Evolutionary conservation across 2,329 filamentous ascomycete genomes (phyloP).

Genomic region (Epichloe sylvatica): DNA sequence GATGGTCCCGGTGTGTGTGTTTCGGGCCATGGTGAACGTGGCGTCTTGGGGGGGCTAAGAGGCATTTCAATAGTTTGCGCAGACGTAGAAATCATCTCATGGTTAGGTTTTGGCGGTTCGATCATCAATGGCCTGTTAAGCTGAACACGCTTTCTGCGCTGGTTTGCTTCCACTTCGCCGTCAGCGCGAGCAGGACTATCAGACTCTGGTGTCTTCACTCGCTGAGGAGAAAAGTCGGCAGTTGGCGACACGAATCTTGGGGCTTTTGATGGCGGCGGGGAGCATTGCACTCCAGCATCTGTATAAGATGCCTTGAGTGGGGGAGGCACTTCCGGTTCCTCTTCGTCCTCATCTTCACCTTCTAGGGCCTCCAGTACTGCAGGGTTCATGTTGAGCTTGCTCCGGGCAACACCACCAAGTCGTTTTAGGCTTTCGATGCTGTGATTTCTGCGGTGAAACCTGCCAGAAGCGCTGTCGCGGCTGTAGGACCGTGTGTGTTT

Average conservation of each 20-base stretch:
- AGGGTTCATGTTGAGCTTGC: conserved; percentile 39
- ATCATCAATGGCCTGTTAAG: conserved; percentile 35
- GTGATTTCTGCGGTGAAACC: conserved; percentile 39
- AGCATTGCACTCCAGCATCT: conserved; percentile 69
- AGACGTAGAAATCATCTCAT: conserved; percentile 44
- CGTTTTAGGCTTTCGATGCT: conserved; percentile 45
- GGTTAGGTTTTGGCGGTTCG: conserved; percentile 26
- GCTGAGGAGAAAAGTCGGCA: conserved; percentile 22
- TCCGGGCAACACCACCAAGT: conserved; percentile 39
- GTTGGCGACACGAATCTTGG: conserved; percentile 25
- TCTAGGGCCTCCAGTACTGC: conserved; percentile 42
- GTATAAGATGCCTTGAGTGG: conserved; percentile 42
- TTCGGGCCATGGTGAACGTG: conserved; percentile 34
- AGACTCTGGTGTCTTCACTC: conserved; percentile 26
- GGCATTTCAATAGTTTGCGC: conserved; percentile 19
- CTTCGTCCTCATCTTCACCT: conserved; percentile 40
- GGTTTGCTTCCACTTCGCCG: conserved; percentile 56
- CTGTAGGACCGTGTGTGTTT: conserved; percentile 41
- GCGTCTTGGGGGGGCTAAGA: conserved; percentile 53
- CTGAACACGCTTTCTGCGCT: conserved; percentile 55
- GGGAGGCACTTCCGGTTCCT: conserved; percentile 20
- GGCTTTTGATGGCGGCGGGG: conserved; percentile 57
- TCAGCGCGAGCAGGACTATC: conserved; percentile 33
- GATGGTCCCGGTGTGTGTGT: conserved; percentile 26
- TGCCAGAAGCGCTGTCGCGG: conserved; percentile 38